Percentiles rank a stretch among this genome's conserved stretches.
Conservation (phyloP, 2,329 filamentous ascomycete genomes). For the Penicillium capsulatum region DNA sequence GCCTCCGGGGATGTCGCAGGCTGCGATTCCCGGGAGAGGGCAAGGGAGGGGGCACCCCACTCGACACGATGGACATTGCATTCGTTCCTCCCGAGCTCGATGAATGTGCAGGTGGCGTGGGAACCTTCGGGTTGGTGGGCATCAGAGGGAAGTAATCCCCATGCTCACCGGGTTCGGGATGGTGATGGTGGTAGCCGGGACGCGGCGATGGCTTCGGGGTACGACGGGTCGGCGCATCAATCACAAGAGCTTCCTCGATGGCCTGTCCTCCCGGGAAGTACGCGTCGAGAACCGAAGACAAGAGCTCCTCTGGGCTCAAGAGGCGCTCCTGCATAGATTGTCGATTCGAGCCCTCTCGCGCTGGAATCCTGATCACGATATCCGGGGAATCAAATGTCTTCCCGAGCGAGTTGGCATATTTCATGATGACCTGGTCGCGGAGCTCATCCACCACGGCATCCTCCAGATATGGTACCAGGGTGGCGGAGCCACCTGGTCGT, state of each 20-base stretch:
- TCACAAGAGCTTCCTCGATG: conserved; percentile 83
- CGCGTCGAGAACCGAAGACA: conserved; percentile 70
- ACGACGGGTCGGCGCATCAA: conserved; percentile 73
- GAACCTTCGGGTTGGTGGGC: conserved; percentile 43
- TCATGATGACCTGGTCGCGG: conserved; percentile 83
- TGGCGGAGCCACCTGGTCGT: conserved; percentile 77
- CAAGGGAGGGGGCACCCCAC: conserved; percentile 72
- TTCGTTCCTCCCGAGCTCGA: conserved; percentile 41
- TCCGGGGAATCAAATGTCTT: conserved; percentile 87
- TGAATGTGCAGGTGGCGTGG: conserved; percentile 41
- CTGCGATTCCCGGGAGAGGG: conserved; percentile 74
- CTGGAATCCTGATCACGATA: conserved; percentile 70
- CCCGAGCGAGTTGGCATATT: conserved; percentile 90
- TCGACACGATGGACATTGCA: conserved; percentile 71
- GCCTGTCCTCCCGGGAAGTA: conserved; percentile 84
- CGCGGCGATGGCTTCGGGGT: conserved; percentile 79
- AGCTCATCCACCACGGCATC: conserved; percentile 94
- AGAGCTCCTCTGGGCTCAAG: conserved; percentile 80
- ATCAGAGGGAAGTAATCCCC: conserved; percentile 82
- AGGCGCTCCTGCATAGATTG: conserved; percentile 57
- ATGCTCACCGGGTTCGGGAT: conserved; percentile 63
- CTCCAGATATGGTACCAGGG: conserved; percentile 76
- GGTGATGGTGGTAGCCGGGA: conserved; percentile 45
- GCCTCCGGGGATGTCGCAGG: conserved; percentile 53
- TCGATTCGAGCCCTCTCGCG: conserved; percentile 56